Evolutionary conservation across 352 stramenopile species (phyloP), one percentile per base, ranked within the genome.

Genomic region (Thalassiosira hispida): DNA sequence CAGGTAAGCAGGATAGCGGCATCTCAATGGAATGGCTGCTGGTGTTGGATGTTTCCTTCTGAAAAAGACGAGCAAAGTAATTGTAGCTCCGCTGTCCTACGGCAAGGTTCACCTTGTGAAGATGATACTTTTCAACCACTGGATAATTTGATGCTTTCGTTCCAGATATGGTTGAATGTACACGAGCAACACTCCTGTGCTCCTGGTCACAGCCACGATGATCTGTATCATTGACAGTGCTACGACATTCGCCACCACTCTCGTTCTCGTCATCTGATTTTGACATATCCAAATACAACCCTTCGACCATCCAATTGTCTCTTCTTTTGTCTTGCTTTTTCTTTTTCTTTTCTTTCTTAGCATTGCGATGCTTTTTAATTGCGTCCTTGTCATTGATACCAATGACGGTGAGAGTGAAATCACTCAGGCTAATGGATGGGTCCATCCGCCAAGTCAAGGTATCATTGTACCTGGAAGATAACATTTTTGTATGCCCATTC

Each of bases 81-180:
- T 72, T 73, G 62, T 77, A 88, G 33, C 70, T 57, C 14, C 79
- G 66, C 29, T 61, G 59, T 57, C 84, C 84, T n/a, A 88, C 63
- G 9, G 77, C 77, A 60, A 90, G 76, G 38, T 80, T 76, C 7
- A 80, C 74, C 44, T 73, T 81, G 51, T 90, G 84, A 12, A 90
- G 72, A 57, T 88, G 60, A 73, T 87, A 90, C 60, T 78, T 55
- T 46, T 72, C 47, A 42, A 49, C 33, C 14, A 67, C 22, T 35
- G 59, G 53, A 40, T 71, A 60, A 12, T 73, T 53, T 1, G 9
- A 62, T 27, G 49, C 49, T 23, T 69, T 69, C 20, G 42, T 20
- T 69, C 46, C 51, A 22, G 57, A 66, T n/a, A 31, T 52, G 16
- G 35, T 66, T 12, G 33, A 18, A 53, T 66, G 18, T 14, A 52